A percentile compares a stretch with the other conserved stretches of the same genome.
Conservation (phyloP, 129 eudicot genomes). For the Flaveria sonorensis region DNA sequence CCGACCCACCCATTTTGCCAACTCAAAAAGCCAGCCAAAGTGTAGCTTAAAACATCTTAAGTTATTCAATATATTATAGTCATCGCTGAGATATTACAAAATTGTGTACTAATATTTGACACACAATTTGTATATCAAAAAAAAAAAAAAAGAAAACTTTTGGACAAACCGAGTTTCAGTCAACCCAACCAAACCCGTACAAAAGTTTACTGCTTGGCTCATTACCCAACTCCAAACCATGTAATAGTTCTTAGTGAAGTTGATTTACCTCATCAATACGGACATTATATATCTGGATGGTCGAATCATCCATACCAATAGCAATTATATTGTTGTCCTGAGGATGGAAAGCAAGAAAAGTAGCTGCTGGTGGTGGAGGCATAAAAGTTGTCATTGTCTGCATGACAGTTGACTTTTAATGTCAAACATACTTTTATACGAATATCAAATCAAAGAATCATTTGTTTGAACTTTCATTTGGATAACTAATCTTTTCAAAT, state of each 20-base stretch:
- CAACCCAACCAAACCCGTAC: background rate
- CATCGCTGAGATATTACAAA: background rate
- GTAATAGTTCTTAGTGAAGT: background rate
- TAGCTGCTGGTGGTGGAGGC: slow-evolving; percentile 61
- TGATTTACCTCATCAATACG: slow-evolving; percentile 50
- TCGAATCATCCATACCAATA: slow-evolving; percentile 66
- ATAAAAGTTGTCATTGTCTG: slow-evolving; percentile 54
- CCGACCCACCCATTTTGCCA: background rate
- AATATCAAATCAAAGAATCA: background rate
- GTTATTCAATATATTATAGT: background rate
- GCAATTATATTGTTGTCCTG: slow-evolving; percentile 66
- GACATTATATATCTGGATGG: slow-evolving; percentile 50
- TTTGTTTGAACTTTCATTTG: background rate
- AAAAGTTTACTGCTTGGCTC: background rate
- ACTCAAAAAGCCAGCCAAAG: background rate
- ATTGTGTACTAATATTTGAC: background rate
- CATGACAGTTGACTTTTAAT: slow-evolving; percentile 22
- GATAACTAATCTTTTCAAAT: background rate
- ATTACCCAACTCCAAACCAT: slow-evolving; percentile 3
- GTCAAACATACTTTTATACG: slow-evolving; percentile 8
- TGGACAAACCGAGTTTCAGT: background rate
- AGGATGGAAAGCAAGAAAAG: slow-evolving; percentile 60
- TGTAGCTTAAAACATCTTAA: background rate
- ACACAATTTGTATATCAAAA: background rate
- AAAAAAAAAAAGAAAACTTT: background rate